These are phyloP conservation scores for Blastobotrys petasosporus DNA, from an alignment of 1,139 yeast genomes.

Conservation along the genomic window DNA sequence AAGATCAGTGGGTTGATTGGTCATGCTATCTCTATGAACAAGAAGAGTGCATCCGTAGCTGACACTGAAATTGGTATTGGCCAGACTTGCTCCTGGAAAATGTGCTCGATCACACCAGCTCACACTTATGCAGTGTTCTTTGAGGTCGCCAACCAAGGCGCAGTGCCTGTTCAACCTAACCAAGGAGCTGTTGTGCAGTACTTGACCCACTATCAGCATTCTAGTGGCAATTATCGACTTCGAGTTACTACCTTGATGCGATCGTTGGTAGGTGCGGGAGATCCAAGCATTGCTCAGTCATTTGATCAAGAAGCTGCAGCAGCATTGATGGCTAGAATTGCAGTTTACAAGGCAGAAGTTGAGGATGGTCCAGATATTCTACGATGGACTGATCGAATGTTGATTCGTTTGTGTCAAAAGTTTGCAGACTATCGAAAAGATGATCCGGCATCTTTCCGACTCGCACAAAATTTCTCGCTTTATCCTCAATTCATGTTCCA, in stretches of 20 bases:
- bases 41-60: constrained; percentile 55
- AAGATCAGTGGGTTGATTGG: constrained; percentile 93
- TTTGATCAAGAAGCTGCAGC: constrained; percentile 99
- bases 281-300: constrained; percentile 49
- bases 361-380: constrained; percentile 65
- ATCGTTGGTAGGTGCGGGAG: constrained; percentile 48
- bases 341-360: constrained; percentile 80
- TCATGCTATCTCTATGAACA: constrained; percentile 71
- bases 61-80: constrained; percentile 94
- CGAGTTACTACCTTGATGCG: constrained; percentile 87
- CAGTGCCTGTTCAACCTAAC: constrained; percentile 68
- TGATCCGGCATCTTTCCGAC: constrained; percentile 65
- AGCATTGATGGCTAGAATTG: constrained; percentile 88
- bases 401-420: constrained; percentile 77
- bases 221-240: constrained; percentile 59
- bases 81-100: constrained; percentile 81
- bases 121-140: constrained; percentile 86
- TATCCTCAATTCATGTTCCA: constrained; percentile 96
- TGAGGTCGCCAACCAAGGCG: constrained; percentile 51
- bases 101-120: constrained; percentile 80
- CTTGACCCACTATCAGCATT: constrained; percentile 68
- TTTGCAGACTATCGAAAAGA: constrained; percentile 86
- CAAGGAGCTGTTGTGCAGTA: constrained; percentile 66
- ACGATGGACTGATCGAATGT: constrained; percentile 80
- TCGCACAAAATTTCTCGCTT: constrained; percentile 73